A percentile compares a stretch with the other conserved stretches of the same genome.
These are phyloP conservation scores for Mercurialis annua DNA, from an alignment of 345 rosid species.

Conservation along the genomic window DNA sequence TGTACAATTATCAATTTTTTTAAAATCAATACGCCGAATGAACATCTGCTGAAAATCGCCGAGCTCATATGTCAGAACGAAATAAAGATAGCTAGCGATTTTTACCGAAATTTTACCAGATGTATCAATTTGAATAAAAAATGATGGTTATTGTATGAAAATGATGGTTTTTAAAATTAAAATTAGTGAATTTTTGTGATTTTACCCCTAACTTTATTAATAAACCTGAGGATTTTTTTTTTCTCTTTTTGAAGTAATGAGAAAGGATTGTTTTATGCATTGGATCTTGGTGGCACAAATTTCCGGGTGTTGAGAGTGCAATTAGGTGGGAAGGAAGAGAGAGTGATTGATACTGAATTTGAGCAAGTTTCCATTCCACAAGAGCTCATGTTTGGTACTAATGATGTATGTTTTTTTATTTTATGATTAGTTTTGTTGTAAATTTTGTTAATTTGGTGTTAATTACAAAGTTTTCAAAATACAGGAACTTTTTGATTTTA, in stretches of 20 bases:
- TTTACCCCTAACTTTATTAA: no score
- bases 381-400: constrained; percentile 70
- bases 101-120: no score
- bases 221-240: not conserved
- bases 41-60: no score
- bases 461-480: not conserved
- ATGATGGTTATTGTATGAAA: no score
- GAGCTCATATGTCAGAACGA: no score
- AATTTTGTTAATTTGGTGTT: not conserved
- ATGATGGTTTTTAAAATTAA: no score
- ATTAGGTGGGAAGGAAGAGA: constrained; percentile 63
- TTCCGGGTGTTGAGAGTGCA: constrained; percentile 73
- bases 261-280: constrained; percentile 79
- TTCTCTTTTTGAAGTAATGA: constrained; percentile 48
- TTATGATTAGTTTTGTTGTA: not conserved
- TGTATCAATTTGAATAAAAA: no score
- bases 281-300: constrained; percentile 93
- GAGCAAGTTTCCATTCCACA: constrained; percentile 70
- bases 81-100: no score
- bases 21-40: no score
- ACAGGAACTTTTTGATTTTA: constrained; percentile 76
- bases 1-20: no score
- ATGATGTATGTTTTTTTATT: constrained; percentile 44
- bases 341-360: constrained; percentile 57
- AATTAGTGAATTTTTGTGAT: no score